Evolutionary conservation across 768 basidiomycete species (phyloP), one percentile per base, ranked within the genome.

Genomic region (Floccularia luteovirens): DNA sequence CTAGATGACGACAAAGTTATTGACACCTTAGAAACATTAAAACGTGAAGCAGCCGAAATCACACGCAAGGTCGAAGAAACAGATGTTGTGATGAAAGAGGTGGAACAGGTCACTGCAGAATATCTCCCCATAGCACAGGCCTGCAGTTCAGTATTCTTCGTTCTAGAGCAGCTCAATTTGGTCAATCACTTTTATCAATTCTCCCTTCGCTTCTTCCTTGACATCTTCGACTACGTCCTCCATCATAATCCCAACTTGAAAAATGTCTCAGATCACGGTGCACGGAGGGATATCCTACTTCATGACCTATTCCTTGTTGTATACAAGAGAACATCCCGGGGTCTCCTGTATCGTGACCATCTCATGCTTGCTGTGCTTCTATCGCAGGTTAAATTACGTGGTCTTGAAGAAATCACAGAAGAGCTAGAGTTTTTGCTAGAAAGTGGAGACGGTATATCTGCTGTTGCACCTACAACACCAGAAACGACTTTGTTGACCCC

Each of bases 121-220:
- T 99, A 98, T 56, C 70, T 93, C 10, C 90, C 94, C 6, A 64
- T 99, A 35, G 94, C 96, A 0, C 90, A 92, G 53, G 91, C 92
- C 3, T 96, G 93, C 72, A 94, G 92, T 57, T 81, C 90, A 1
- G 82, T 97, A 31, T 99, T 90, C 77, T 99, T 99, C 66, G 86
- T 94, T 43, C 69, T 99, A 51, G 94, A 98, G 54, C 92, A 97
- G 53, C 74, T 98, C 36, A 85, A 90, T 56, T 72, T 85, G 39
- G 77, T 97, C 66, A 90, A 94, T 55, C 94, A 96, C 62, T 98
- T 98, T 69, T 99, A 99, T 56, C 90, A 97, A 59, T 99, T 99
- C 71, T 98, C 96, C 1, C 74, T 99, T 33, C 83, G 73, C 21
- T 97, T 94, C 74, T 99, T 99, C 85, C 75, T 98, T 43, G 94